Base-by-base conservation (phyloP, 345 rosid species). In the Salix viminalis region DNA sequence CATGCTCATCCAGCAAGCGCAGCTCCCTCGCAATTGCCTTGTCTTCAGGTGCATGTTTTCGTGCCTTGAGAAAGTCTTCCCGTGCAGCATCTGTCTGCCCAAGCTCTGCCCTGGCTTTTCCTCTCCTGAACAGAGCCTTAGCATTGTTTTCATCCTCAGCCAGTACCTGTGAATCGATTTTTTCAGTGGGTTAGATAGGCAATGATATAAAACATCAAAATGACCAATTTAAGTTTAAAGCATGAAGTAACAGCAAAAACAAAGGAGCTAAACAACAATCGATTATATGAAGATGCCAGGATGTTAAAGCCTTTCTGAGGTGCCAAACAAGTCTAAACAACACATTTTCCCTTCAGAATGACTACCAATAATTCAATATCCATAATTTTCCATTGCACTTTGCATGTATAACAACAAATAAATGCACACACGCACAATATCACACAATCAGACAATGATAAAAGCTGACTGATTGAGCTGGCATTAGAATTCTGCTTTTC, bases 51-150 rank as follows among this genome's bases (percentile, higher is more conserved):
- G 91, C 97, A 77, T 73, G 85, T 81, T 96, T 96, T 23, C 88
- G 91, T 0, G 94, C 98, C 87, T 91, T 93, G 13, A 83, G 77
- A 75, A 91, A 93, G 77, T 96, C 99, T 77, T 93, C 97, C 28
- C 90, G 90, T 8, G 98, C 97, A 74, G 94, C 91, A 65, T 93
- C 99, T 34, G 90, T 87, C 79, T 93, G 99, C 74, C 99, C 98
- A 34, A 96, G 96, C 81, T 96, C 98, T 39, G 94, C 86, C 81
- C 86, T 88, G 0, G 98, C 96, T 82, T 92, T 96, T 37, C 99
- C 99, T 77, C 98, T 87, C 74, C 99, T 93, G 82, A 91, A 93
- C 79, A 93, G 65, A 5, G 99, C 99, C 80, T 96, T 96, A 6
- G 83, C 91, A 58, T 91, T 96, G 83, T 90, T 91, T 71, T 93